Evolutionary conservation across 108 stramenopile species (phyloP).

Genomic region (Pseudonitzschia pungens): DNA sequence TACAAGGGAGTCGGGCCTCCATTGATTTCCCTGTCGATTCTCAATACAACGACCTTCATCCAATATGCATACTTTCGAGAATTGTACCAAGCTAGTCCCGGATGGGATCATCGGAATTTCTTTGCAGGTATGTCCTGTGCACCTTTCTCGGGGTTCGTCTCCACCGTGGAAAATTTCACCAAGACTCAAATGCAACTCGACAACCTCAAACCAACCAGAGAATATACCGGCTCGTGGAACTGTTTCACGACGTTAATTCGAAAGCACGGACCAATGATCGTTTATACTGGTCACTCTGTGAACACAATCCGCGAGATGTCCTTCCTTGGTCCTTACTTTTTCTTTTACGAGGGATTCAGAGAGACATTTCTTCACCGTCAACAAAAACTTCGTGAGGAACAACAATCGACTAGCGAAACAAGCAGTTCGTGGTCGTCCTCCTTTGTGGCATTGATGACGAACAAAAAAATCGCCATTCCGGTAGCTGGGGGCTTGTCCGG

Average conservation of each 20-base stretch:
- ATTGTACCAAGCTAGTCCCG: slow-evolving; percentile 55
- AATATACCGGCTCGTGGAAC: slow-evolving; percentile 62
- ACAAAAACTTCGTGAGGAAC: not conserved
- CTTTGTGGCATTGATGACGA: not conserved
- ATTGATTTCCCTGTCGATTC: slow-evolving; percentile 74
- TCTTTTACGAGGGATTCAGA: slow-evolving; percentile 83
- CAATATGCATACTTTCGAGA: slow-evolving; percentile 75
- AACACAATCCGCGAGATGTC: slow-evolving; percentile 83
- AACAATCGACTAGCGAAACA: not conserved
- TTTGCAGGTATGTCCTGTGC: slow-evolving; percentile 75
- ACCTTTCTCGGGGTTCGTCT: slow-evolving; percentile 71
- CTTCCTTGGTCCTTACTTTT: slow-evolving; percentile 88
- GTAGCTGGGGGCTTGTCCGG: slow-evolving; percentile 86
- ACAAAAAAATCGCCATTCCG: slow-evolving; percentile 62
- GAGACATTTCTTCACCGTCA: slow-evolving; percentile 26
- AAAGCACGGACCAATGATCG: slow-evolving; percentile 52
- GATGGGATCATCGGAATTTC: slow-evolving; percentile 77
- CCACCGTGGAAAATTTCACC: slow-evolving; percentile 85
- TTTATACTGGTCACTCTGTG: slow-evolving; percentile 84
- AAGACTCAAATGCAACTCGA: slow-evolving; percentile 76
- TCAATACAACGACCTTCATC: slow-evolving; percentile 87
- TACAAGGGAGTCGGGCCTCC: slow-evolving; percentile 89
- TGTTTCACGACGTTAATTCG: slow-evolving; percentile 60
- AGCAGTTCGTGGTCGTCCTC: not conserved
- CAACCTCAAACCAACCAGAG: slow-evolving; percentile 38